Evolutionary conservation across 306 rosid genomes (phyloP).

Genomic region (Sophora flavescens): DNA sequence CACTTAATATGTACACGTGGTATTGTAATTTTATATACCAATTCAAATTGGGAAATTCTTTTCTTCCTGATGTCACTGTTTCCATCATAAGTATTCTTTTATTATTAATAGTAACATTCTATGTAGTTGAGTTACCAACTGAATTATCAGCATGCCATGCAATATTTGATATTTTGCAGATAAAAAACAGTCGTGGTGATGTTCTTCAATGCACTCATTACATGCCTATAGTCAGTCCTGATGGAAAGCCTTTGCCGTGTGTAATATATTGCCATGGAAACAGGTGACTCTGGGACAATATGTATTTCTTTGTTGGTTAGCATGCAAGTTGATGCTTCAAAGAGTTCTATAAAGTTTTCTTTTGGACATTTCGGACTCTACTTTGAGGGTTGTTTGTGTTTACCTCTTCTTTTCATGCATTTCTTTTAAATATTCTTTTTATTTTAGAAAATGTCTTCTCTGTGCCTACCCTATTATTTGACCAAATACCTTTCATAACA

Average conservation of each 20-base stretch:
- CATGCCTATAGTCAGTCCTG: conserved; percentile 85
- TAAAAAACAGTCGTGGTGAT: conserved; percentile 85
- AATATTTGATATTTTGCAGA: conserved; percentile 62
- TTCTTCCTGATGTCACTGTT: conserved; percentile 24
- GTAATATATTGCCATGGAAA: conserved; percentile 98
- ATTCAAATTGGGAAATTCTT: conserved; percentile 18
- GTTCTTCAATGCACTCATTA: conserved; percentile 93
- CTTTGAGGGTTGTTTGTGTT: conserved; percentile 16
- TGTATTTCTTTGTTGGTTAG: not conserved
- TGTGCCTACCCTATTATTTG: conserved; percentile 17
- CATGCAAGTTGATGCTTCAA: conserved; percentile 26
- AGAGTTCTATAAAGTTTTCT: conserved; percentile 13
- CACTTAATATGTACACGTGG: not conserved
- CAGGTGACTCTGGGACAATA: conserved; percentile 65
- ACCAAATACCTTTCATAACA: not conserved
- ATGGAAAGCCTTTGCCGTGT: conserved; percentile 93
- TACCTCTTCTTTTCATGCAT: not conserved
- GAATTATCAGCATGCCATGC: conserved; percentile 27
- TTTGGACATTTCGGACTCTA: not conserved
- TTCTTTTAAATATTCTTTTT: not conserved
- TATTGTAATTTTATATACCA: not conserved
- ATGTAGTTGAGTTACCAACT: conserved; percentile 1
- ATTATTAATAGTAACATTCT: not conserved
- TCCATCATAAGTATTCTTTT: conserved; percentile 11
- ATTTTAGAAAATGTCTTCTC: not conserved